Conservation (phyloP, 352 stramenopile genomes). For the Pythium oligandrum region DNA sequence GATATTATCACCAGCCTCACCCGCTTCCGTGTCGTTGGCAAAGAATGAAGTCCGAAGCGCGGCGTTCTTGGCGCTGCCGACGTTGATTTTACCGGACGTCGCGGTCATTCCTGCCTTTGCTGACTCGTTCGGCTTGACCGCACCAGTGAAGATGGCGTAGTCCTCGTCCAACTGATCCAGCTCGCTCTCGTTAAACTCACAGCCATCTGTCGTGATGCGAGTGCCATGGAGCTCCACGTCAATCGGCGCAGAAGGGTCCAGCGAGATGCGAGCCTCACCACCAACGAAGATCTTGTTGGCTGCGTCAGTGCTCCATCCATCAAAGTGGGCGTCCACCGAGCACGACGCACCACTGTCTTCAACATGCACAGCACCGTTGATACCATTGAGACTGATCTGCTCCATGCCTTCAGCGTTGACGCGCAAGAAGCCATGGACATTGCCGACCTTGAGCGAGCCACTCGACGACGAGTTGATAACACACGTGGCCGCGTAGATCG, state of each 20-base stretch:
- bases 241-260: constrained; percentile 50
- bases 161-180: constrained; percentile 73
- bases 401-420: constrained; percentile 43
- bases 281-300: constrained; percentile 63
- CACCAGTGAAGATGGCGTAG: constrained; percentile 64
- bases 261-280: constrained; percentile 53
- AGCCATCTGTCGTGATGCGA: constrained; percentile 36
- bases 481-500: constrained; percentile 65
- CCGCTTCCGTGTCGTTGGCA: constrained; percentile 22
- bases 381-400: constrained; percentile 47
- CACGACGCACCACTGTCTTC: constrained; percentile 62
- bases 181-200: constrained; percentile 39
- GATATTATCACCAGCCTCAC: constrained; percentile 4
- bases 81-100: constrained; percentile 69
- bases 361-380: constrained; percentile 64
- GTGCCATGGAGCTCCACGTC: constrained; percentile 64
- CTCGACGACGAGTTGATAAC: constrained; percentile 36
- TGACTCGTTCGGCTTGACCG: constrained; percentile 23
- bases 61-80: constrained; percentile 55
- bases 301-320: constrained; percentile 46
- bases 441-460: constrained; percentile 40
- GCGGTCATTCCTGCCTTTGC: constrained; percentile 6
- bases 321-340: constrained; percentile 60
- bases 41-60: constrained; percentile 84
- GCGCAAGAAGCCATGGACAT: constrained; percentile 67